Conservation (phyloP, 2,329 filamentous ascomycete species). For the Fusarium brevicatenulatum region DNA sequence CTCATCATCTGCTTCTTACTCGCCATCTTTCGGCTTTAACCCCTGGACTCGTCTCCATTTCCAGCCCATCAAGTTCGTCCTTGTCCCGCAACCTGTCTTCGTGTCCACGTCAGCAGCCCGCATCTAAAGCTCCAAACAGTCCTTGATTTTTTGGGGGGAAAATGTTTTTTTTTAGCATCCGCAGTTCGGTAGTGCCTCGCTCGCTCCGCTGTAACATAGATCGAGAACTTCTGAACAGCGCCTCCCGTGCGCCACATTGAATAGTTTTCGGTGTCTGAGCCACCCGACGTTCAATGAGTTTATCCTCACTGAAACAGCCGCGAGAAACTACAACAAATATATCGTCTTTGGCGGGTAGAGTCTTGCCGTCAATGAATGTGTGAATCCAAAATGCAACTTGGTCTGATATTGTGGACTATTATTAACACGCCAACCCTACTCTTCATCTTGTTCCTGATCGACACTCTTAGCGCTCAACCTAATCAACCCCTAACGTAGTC, state of each 20-base stretch:
- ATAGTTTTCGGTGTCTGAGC: neutral
- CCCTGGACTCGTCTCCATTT: slow-evolving; percentile 23
- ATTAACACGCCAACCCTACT: neutral
- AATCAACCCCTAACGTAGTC: slow-evolving; percentile 18
- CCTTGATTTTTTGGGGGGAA: neutral
- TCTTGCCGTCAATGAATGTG: neutral
- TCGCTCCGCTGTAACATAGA: slow-evolving; percentile 5
- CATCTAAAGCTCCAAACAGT: slow-evolving; percentile 8
- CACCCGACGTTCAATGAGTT: neutral
- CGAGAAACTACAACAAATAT: neutral
- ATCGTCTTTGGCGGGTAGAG: neutral
- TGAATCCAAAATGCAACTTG: neutral
- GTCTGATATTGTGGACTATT: neutral
- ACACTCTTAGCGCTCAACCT: slow-evolving; percentile 32
- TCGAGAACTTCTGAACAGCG: slow-evolving; percentile 9
- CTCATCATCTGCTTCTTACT: neutral
- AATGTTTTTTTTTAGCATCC: slow-evolving; percentile 18
- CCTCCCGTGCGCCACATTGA: slow-evolving; percentile 22
- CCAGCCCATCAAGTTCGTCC: neutral
- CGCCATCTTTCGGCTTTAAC: neutral
- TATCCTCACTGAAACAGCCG: neutral
- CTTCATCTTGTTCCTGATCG: slow-evolving; percentile 35
- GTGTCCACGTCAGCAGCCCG: slow-evolving; percentile 38
- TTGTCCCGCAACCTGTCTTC: slow-evolving; percentile 21
- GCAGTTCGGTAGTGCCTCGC: slow-evolving; percentile 20